phyloP scores from a whole-genome alignment of 495 filamentous ascomycete species.

The Xanthoparmelia taractica region DNA sequence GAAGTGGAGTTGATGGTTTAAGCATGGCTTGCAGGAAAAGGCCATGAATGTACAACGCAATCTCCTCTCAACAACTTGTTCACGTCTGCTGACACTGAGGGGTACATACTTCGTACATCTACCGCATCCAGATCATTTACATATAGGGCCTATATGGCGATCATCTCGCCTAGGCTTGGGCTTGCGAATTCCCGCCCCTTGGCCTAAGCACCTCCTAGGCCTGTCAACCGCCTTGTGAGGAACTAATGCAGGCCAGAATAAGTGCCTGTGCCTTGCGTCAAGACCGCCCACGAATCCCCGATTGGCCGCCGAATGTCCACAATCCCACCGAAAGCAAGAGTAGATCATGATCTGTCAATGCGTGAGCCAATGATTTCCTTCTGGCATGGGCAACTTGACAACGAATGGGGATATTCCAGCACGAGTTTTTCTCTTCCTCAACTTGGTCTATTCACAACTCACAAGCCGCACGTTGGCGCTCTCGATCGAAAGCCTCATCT shows the following conservation, averaged over 20 bases:
- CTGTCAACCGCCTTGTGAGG: neutral
- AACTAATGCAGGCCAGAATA: slow-evolving; percentile 14
- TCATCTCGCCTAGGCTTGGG: slow-evolving; percentile 3
- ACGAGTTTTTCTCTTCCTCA: neutral
- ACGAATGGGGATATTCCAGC: neutral
- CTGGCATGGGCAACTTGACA: neutral
- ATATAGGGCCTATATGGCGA: neutral
- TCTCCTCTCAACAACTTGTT: neutral
- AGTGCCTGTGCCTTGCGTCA: slow-evolving; percentile 12
- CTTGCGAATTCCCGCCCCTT: neutral
- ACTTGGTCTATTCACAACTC: neutral
- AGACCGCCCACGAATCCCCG: neutral
- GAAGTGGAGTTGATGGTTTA: neutral
- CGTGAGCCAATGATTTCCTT: slow-evolving; percentile 6
- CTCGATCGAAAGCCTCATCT: neutral
- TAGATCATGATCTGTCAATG: slow-evolving; percentile 14
- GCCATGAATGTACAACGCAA: neutral
- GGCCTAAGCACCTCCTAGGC: neutral
- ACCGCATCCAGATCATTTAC: neutral
- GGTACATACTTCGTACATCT: neutral
- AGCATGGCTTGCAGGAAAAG: neutral
- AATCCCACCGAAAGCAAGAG: slow-evolving; percentile 3
- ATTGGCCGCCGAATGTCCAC: slow-evolving; percentile 1
- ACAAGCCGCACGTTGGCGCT: neutral
- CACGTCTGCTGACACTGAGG: neutral